Conservation (phyloP, 1,284 basidiomycete species). For the Cryptococcus sp. region DNA sequence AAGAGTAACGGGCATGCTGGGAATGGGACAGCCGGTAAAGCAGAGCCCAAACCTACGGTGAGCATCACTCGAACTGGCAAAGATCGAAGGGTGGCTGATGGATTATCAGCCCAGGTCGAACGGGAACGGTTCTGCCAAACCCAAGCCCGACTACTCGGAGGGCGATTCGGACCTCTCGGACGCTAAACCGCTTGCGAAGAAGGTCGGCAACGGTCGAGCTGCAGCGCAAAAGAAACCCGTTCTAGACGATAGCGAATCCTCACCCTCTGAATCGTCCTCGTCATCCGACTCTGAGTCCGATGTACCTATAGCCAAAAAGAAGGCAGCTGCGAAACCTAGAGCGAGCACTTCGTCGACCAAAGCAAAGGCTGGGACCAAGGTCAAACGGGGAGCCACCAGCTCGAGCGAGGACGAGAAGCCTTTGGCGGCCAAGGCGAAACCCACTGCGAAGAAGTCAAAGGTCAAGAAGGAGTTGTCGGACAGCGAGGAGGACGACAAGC, state of each 20-base stretch:
- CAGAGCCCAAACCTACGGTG: slow-evolving; percentile 5
- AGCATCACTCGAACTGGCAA: slow-evolving; percentile 1
- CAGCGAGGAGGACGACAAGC: slow-evolving; percentile 58
- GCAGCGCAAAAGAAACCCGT: background rate
- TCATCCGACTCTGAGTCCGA: slow-evolving; percentile 6
- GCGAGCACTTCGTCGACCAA: slow-evolving; percentile 5
- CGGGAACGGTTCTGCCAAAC: slow-evolving; percentile 14
- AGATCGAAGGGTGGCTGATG: slow-evolving; percentile 15
- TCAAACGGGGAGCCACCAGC: slow-evolving; percentile 5
- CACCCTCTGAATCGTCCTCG: background rate
- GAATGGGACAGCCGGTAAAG: slow-evolving; percentile 14
- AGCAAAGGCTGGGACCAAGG: slow-evolving; percentile 11
- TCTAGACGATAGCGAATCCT: background rate
- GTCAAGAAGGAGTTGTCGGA: slow-evolving; percentile 48
- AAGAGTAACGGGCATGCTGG: slow-evolving; percentile 16
- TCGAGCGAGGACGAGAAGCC: slow-evolving; percentile 58
- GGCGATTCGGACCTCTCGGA: slow-evolving; percentile 31
- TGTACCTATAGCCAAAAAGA: slow-evolving; percentile 26
- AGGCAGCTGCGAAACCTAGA: background rate
- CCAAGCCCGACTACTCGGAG: slow-evolving; percentile 5
- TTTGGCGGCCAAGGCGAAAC: slow-evolving; percentile 50
- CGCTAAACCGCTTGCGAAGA: slow-evolving; percentile 7
- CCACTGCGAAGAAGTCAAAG: slow-evolving; percentile 50
- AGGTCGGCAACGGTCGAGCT: background rate
- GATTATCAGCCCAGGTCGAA: background rate